A percentile compares a stretch with the other conserved stretches of the same genome.
Evolutionary conservation across 2,329 filamentous ascomycete genomes (phyloP).

Genomic region (Penicillium hesseltinei): DNA sequence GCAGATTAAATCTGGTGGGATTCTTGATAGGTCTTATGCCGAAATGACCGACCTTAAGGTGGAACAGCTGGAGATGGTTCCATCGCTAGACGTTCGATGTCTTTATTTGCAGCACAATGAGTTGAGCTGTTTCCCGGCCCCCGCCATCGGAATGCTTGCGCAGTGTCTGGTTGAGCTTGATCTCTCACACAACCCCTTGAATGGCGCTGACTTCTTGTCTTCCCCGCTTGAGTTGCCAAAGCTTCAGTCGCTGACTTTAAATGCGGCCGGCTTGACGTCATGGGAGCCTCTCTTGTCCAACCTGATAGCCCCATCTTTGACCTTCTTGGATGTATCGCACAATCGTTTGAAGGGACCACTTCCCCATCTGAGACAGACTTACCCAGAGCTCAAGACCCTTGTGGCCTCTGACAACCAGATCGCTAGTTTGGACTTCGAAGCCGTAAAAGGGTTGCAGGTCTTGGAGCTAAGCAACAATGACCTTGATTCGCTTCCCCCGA

Average conservation of each 20-base stretch:
- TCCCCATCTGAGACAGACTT: conserved; percentile 64
- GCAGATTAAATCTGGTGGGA: conserved; percentile 40
- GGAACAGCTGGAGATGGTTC: conserved; percentile 48
- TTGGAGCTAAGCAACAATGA: conserved; percentile 84
- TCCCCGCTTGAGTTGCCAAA: conserved; percentile 67
- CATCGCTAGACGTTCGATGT: conserved; percentile 51
- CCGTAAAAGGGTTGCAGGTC: conserved; percentile 69
- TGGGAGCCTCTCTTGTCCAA: conserved; percentile 64
- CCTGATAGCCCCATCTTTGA: conserved; percentile 71
- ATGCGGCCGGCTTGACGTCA: conserved; percentile 69
- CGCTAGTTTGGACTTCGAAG: conserved; percentile 67
- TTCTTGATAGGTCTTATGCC: conserved; percentile 69
- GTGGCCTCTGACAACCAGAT: conserved; percentile 78
- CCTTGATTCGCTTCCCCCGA: conserved; percentile 75
- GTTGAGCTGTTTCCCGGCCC: conserved; percentile 65
- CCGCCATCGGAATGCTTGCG: conserved; percentile 68
- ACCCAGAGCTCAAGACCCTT: conserved; percentile 68
- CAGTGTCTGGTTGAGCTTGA: conserved; percentile 69
- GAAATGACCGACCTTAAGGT: conserved; percentile 56
- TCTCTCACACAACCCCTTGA: conserved; percentile 71
- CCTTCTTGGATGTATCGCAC: conserved; percentile 75
- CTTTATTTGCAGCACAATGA: conserved; percentile 76
- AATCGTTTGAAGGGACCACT: conserved; percentile 73
- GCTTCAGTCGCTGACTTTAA: conserved; percentile 73
- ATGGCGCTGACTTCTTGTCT: conserved; percentile 63